phyloP scores from a whole-genome alignment of 257 asterid species.

The Eucommia ulmoides region DNA sequence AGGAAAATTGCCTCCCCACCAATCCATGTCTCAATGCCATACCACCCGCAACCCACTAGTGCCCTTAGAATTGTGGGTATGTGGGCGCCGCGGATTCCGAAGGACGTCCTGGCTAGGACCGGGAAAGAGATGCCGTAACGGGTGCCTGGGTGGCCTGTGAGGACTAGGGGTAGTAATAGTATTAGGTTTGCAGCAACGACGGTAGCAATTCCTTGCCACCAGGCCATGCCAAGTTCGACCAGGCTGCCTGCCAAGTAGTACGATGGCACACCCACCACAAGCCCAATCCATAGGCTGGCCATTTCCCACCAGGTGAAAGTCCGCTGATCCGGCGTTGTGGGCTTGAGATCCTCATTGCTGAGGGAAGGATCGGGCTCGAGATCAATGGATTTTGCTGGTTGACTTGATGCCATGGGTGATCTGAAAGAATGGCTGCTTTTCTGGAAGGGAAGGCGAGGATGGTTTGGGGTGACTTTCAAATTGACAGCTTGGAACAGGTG shows the following conservation, averaged over 20 bases:
- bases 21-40: constrained; percentile 91
- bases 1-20: constrained; percentile 90
- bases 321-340: constrained; percentile 35
- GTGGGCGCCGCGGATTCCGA: constrained; percentile 77
- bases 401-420: constrained; percentile 26
- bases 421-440: constrained; percentile 6
- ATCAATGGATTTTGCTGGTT: constrained; percentile 10
- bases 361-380: constrained; percentile 47
- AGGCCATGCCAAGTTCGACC: constrained; percentile 89
- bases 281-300: constrained; percentile 76
- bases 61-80: constrained; percentile 78
- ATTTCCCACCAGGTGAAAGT: constrained; percentile 62
- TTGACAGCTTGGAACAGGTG: constrained; percentile 5
- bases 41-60: constrained; percentile 86
- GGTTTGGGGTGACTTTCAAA: constrained; percentile 3
- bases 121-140: constrained; percentile 84
- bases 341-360: constrained; percentile 66
- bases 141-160: constrained; percentile 80
- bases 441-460: neutral
- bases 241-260: constrained; percentile 91
- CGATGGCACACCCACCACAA: constrained; percentile 83
- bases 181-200: constrained; percentile 74
- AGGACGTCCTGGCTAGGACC: constrained; percentile 63
- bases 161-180: constrained; percentile 40
- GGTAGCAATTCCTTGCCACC: constrained; percentile 97